These are phyloP conservation scores for Neobulgaria alba DNA, from an alignment of 2,329 filamentous ascomycete species.

Conservation along the genomic window DNA sequence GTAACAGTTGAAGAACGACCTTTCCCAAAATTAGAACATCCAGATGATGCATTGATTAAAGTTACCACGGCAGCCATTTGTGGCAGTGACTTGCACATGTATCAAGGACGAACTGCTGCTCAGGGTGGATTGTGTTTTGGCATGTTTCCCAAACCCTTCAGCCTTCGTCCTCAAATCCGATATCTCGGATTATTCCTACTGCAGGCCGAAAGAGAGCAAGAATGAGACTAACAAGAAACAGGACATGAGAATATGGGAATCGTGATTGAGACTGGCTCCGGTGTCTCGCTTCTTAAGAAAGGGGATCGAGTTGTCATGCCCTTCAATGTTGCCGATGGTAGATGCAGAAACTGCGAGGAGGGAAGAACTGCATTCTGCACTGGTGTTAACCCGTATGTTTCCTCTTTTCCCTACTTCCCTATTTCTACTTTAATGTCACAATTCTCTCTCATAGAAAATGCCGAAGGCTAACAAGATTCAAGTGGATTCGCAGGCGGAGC, in stretches of 20 bases:
- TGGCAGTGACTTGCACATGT: constrained; percentile 41
- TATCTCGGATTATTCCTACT: too few relatives aligned
- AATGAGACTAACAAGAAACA: constrained; percentile 47
- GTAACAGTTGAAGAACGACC: constrained; percentile 54
- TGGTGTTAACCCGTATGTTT: constrained; percentile 42
- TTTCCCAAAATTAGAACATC: constrained; percentile 48
- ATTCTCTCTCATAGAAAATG: too few relatives aligned
- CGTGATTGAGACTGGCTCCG: constrained; percentile 57
- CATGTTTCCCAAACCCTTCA: constrained; percentile 18
- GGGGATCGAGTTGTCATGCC: constrained; percentile 77
- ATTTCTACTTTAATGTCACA: too few relatives aligned
- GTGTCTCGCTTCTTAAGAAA: constrained; percentile 58
- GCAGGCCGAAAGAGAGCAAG: too few relatives aligned
- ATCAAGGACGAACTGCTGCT: constrained; percentile 56
- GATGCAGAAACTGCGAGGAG: constrained; percentile 77
- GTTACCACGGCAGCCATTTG: constrained; percentile 32
- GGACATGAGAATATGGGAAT: constrained; percentile 83
- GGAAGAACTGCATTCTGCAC: constrained; percentile 73
- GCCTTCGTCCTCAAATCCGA: constrained; percentile 36
- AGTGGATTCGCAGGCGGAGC: constrained; percentile 48
- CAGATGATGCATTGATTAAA: constrained; percentile 33
- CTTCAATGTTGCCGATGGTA: constrained; percentile 73
- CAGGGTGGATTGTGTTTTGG: constrained; percentile 53
- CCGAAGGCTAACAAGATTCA: too few relatives aligned
- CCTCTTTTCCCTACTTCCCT: background rate